Conservation (phyloP, 2,329 filamentous ascomycete species). For the Cercospora sesami region DNA sequence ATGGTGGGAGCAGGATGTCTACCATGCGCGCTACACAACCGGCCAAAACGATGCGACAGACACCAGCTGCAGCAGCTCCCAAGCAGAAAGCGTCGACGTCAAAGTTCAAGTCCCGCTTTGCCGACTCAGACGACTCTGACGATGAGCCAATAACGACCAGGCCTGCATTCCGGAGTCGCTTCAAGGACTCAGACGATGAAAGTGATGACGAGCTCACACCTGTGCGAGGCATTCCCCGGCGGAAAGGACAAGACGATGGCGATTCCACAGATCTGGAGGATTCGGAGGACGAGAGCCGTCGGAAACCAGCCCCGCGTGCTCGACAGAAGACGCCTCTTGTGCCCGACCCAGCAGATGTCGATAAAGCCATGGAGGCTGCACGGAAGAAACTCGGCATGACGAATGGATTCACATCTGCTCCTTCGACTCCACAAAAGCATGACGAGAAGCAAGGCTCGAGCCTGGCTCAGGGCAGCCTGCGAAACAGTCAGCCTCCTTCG, state of each 20-base stretch:
- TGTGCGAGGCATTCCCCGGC: slow-evolving; percentile 62
- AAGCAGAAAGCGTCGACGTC: slow-evolving; percentile 17
- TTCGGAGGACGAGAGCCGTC: slow-evolving; percentile 41
- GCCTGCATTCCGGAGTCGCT: slow-evolving; percentile 47
- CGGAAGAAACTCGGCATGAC: slow-evolving; percentile 36
- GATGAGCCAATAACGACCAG: slow-evolving; percentile 45
- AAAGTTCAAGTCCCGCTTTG: slow-evolving; percentile 59
- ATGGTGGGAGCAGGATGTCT: slow-evolving; percentile 26
- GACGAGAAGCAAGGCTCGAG: slow-evolving; percentile 36
- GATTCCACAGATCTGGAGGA: slow-evolving; percentile 56
- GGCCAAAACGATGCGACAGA: slow-evolving; percentile 11
- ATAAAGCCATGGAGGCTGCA: slow-evolving; percentile 42
- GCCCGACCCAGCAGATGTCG: slow-evolving; percentile 39
- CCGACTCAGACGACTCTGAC: slow-evolving; percentile 59
- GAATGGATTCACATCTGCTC: slow-evolving; percentile 8
- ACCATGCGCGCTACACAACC: slow-evolving; percentile 25
- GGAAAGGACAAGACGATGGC: slow-evolving; percentile 56
- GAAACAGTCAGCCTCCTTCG: slow-evolving; percentile 47
- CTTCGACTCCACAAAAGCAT: slow-evolving; percentile 15
- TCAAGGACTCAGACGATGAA: slow-evolving; percentile 52
- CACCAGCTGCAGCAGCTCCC: slow-evolving; percentile 8
- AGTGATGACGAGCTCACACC: slow-evolving; percentile 55
- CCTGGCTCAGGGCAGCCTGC: slow-evolving; percentile 43
- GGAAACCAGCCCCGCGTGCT: slow-evolving; percentile 44
- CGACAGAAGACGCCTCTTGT: slow-evolving; percentile 36